Percentiles rank a stretch among this genome's conserved stretches.
Conservation (phyloP, 352 stramenopile species). For the Phytophthora pisi region DNA sequence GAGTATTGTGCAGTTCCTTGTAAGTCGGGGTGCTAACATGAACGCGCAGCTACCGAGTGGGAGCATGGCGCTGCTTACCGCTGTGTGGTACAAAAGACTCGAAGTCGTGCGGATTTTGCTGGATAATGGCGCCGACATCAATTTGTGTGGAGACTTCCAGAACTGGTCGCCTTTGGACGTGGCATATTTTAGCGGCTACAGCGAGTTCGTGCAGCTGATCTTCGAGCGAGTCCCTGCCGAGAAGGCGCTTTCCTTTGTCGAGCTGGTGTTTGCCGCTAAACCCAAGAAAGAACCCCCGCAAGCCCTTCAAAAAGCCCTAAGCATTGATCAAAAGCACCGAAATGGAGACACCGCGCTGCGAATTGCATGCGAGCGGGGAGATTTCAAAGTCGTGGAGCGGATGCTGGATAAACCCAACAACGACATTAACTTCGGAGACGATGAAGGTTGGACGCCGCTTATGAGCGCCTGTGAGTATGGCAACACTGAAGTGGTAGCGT, state of each 20-base stretch:
- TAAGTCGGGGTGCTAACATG: constrained; percentile 6
- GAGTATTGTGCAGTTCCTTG: constrained; percentile 11
- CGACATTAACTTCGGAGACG: constrained; percentile 11
- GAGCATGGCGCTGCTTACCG: constrained; percentile 9
- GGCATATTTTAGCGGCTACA: constrained; percentile 17
- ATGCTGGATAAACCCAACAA: constrained; percentile 11
- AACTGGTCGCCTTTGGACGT: background rate
- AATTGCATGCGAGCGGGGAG: constrained; percentile 11
- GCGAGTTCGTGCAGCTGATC: constrained; percentile 9
- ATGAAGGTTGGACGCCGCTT: constrained; percentile 4
- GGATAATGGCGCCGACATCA: constrained; percentile 15
- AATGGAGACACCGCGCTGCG: constrained; percentile 12
- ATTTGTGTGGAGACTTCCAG: constrained; percentile 13
- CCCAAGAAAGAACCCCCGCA: background rate
- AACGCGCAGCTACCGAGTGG: constrained; percentile 7
- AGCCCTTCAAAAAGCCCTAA: background rate
- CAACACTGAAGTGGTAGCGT: background rate
- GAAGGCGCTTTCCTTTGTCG: background rate
- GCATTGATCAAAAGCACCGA: constrained; percentile 5
- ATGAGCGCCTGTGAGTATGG: constrained; percentile 5
- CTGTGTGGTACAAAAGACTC: constrained; percentile 8
- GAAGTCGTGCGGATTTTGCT: constrained; percentile 13
- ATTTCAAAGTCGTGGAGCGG: background rate
- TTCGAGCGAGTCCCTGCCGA: constrained; percentile 1
- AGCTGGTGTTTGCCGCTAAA: background rate